phyloP scores from a whole-genome alignment of 495 filamentous ascomycete genomes.

The Penicillium angulare region DNA sequence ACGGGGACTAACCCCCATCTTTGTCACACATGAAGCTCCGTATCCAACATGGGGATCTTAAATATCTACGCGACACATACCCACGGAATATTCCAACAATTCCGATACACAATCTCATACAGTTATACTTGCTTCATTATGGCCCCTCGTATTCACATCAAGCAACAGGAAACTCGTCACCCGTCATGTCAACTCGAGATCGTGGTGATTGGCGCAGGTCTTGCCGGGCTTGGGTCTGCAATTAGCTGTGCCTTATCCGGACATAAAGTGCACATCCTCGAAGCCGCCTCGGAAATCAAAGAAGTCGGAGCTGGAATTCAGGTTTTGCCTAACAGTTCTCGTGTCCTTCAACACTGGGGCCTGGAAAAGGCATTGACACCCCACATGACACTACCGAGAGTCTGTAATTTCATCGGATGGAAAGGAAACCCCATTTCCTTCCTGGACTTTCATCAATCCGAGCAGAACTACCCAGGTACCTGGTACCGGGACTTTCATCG shows the following conservation, averaged over 20 bases:
- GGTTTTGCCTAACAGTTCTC: conserved; percentile 54
- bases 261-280: conserved; percentile 59
- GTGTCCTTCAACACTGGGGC: conserved; percentile 54
- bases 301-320: conserved; percentile 56
- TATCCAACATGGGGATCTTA: not conserved
- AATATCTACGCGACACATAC: conserved; percentile 10
- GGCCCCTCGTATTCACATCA: conserved; percentile 20
- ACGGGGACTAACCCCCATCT: conserved; percentile 17
- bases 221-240: conserved; percentile 61
- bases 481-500: conserved; percentile 62
- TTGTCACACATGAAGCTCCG: conserved; percentile 3
- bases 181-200: conserved; percentile 23
- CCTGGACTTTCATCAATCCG: conserved; percentile 47
- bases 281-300: conserved; percentile 54
- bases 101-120: not conserved
- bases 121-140: conserved; percentile 5
- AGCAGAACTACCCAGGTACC: conserved; percentile 43
- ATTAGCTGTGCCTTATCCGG: conserved; percentile 60
- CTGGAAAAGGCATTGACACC: conserved; percentile 48
- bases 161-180: conserved; percentile 13
- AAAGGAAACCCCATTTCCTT: conserved; percentile 50
- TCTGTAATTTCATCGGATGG: conserved; percentile 56
- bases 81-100: not conserved
- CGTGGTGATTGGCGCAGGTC: conserved; percentile 61
- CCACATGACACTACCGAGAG: conserved; percentile 47